Base-by-base conservation (phyloP, 208 protist genomes). In the Trypanosoma platydactyli region DNA sequence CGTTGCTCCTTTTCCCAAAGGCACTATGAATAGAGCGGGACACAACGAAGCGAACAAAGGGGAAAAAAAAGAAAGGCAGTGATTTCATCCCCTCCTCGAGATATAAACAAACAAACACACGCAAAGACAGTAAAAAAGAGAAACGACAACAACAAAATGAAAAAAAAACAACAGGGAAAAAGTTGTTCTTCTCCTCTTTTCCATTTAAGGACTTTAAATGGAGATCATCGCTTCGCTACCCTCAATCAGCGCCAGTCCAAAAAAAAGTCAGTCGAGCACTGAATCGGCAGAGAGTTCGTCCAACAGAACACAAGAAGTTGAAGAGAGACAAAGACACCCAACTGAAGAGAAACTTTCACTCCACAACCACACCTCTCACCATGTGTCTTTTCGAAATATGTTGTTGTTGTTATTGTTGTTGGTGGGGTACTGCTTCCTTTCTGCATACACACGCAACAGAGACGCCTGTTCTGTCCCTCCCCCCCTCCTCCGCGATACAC, bases 231-330 rank as follows among this genome's bases (percentile, higher is more conserved):
- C 30, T 5, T 22, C 24, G 33, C 24, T 9, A 9, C 33, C 9
- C 9, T 22, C 29, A 9, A 44, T 44, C 29, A 35, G 20, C 33
- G 5, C 22, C 5, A 45, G 24, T 41, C n/a, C 25, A 46, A 27
- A 15, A 63, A 15, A 16, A 24, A 63, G 20, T 29, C 15, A 60
- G n/a, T 18, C 33, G n/a, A 46, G 24, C 20, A 60, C 54, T 16
- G 11, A 41, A 33, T 18, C 35, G 25, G 29, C 24, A 55, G n/a
- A 5, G 11, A 11, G 5, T 7, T 58, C 35, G 18, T 3, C 18
- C n/a, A 24, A 48, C n/a, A 16, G 16, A 49, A 49, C 63, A 57
- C 22, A 57, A 35, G 44, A 24, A 48, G 44, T 12, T 16, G 44
- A 22, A 48, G 16, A 16, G 13, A 48, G 44, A 48, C 44, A 48